Conservation (phyloP, 148 eudicot species). For the Silene conica region DNA sequence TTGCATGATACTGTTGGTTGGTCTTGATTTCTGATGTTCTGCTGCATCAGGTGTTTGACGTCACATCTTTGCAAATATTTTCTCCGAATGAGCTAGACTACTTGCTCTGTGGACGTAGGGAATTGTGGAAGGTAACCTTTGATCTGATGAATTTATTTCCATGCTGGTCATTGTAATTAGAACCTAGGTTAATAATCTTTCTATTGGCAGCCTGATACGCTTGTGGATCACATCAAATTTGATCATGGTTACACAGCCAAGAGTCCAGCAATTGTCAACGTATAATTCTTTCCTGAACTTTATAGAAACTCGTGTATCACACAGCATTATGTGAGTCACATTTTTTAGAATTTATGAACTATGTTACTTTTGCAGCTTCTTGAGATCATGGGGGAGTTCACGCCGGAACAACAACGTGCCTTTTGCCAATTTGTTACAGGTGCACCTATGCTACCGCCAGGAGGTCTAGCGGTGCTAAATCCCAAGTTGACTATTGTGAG, state of each 20-base stretch:
- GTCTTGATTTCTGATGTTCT: not conserved
- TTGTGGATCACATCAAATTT: slow-evolving; percentile 89
- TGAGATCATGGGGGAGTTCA: slow-evolving; percentile 91
- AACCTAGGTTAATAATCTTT: slow-evolving; percentile 10
- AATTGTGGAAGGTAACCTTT: slow-evolving; percentile 81
- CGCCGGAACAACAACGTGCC: slow-evolving; percentile 87
- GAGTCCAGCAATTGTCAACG: slow-evolving; percentile 85
- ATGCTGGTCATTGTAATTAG: slow-evolving; percentile 1
- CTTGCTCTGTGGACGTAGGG: slow-evolving; percentile 93
- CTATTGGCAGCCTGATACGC: slow-evolving; percentile 70
- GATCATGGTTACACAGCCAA: slow-evolving; percentile 98
- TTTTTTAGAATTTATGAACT: slow-evolving; percentile 4
- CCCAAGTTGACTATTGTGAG: slow-evolving; percentile 96
- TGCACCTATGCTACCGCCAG: slow-evolving; percentile 93
- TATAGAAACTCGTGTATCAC: not conserved
- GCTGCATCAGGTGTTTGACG: slow-evolving; percentile 70
- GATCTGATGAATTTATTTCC: not conserved
- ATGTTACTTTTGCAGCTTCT: slow-evolving; percentile 44
- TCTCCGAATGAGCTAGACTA: slow-evolving; percentile 88
- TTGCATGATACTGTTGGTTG: not conserved
- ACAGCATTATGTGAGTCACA: not conserved
- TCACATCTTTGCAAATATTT: slow-evolving; percentile 74
- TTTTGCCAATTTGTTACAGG: slow-evolving; percentile 98
- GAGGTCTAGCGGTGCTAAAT: slow-evolving; percentile 82
- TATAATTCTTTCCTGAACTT: slow-evolving; percentile 23